These are phyloP conservation scores for Acrodontium crateriforme DNA, from an alignment of 2,329 filamentous ascomycete genomes.

Conservation along the genomic window DNA sequence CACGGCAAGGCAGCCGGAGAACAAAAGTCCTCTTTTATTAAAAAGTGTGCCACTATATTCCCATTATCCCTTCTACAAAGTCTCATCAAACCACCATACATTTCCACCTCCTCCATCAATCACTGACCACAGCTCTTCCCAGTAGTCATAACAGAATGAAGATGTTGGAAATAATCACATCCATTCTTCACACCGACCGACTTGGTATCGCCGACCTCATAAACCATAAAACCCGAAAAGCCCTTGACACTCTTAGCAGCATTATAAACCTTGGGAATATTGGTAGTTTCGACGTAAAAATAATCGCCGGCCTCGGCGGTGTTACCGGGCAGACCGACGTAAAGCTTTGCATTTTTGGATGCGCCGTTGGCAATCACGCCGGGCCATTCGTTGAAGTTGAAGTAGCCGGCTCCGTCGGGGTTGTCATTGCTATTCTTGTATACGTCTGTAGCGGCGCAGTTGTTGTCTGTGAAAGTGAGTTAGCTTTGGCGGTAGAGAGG, in stretches of 20 bases:
- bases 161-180: constrained; percentile 29
- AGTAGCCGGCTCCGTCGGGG: constrained; percentile 12
- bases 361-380: constrained; percentile 3
- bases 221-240: constrained; percentile 45
- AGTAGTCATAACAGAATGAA: constrained; percentile 27
- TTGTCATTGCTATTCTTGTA: constrained; percentile 12
- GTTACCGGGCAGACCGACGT: constrained; percentile 30
- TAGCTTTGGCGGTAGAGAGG: too few species aligned
- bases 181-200: constrained; percentile 30
- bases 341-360: constrained; percentile 33
- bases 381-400: constrained; percentile 28
- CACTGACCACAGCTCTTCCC: constrained; percentile 3
- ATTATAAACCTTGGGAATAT: constrained; percentile 27
- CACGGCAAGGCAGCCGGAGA: too few species aligned
- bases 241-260: constrained; percentile 23
- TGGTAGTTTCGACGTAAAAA: constrained; percentile 29
- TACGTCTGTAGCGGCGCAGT: constrained; percentile 9
- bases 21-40: too few species aligned
- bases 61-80: too few species aligned
- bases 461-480: too few species aligned
- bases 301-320: constrained; percentile 24
- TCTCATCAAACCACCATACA: too few species aligned
- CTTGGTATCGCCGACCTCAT: constrained; percentile 36
- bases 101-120: too few species aligned
- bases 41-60: too few species aligned